phyloP scores from a whole-genome alignment of 495 filamentous ascomycete genomes.

The Tuber magnatum region DNA sequence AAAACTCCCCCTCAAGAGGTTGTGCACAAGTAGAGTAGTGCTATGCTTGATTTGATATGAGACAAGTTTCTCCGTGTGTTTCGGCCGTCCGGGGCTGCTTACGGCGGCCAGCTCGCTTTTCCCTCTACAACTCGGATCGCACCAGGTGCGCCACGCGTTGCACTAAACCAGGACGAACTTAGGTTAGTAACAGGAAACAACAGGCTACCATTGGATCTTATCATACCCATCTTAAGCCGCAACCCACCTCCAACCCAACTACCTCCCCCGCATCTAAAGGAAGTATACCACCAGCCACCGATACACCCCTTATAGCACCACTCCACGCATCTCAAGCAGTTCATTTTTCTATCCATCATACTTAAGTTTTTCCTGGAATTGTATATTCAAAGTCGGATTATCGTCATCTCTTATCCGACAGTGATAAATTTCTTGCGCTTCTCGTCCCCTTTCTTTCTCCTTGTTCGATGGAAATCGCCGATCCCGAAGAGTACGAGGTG shows the following conservation, averaged over 20 bases:
- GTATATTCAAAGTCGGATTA: background rate
- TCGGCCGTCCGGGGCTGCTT: background rate
- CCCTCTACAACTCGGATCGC: background rate
- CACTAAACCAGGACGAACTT: background rate
- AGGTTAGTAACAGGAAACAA: background rate
- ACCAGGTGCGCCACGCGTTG: background rate
- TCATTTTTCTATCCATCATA: background rate
- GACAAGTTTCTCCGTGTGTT: background rate
- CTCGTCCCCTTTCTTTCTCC: conserved; percentile 10
- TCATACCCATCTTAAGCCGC: background rate
- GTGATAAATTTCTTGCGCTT: background rate
- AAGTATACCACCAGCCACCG: background rate
- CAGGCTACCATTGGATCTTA: background rate
- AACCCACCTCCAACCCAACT: background rate
- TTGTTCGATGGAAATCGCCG: conserved; percentile 19
- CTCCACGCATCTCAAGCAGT: background rate
- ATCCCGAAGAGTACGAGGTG: conserved; percentile 59
- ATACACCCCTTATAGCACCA: background rate
- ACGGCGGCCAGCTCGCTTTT: background rate
- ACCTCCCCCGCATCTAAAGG: background rate
- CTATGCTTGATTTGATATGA: background rate
- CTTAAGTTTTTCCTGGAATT: background rate
- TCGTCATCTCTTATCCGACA: background rate
- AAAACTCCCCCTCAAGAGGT: background rate
- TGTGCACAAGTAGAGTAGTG: too few relatives aligned